These are phyloP conservation scores for Fusarium sp. DNA, from an alignment of 2,329 filamentous ascomycete genomes.

Conservation along the genomic window DNA sequence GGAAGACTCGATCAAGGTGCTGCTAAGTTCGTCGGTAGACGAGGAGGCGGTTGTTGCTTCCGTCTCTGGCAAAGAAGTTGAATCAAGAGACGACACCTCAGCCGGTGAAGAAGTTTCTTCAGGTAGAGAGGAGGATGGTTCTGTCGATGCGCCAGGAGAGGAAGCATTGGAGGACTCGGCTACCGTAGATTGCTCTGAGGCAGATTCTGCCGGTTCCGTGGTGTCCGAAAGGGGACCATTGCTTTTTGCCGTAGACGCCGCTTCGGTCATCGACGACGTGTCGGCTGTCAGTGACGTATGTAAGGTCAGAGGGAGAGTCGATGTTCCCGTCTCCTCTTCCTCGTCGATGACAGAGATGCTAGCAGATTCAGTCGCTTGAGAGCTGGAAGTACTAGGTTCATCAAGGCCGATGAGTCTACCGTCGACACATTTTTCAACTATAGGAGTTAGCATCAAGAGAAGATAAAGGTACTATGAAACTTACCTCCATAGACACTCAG, in stretches of 20 bases:
- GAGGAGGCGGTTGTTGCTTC: not conserved
- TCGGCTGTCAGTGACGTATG: not conserved
- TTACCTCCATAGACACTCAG: slow-evolving; percentile 1
- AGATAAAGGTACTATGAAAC: not conserved
- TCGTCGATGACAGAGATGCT: not conserved
- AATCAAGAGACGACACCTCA: not conserved
- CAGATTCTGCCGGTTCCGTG: not conserved
- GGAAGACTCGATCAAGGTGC: not conserved
- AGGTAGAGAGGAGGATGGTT: not conserved
- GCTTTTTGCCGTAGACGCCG: not conserved
- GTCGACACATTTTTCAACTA: slow-evolving; percentile 3
- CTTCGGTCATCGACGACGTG: not conserved
- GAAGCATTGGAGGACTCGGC: not conserved
- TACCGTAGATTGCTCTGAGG: not conserved
- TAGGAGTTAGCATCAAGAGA: not conserved
- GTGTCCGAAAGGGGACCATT: not conserved
- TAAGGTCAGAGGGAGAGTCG: not conserved
- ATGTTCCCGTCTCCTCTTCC: not conserved
- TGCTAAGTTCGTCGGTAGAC: not conserved
- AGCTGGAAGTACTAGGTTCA: not conserved
- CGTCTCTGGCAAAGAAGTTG: not conserved
- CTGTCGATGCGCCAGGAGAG: not conserved
- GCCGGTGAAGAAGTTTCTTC: not conserved
- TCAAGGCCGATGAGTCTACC: slow-evolving; percentile 1
- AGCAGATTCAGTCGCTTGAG: not conserved